Base-by-base conservation (phyloP, 2,329 filamentous ascomycete genomes). In the Ceratocystis harringtonii region DNA sequence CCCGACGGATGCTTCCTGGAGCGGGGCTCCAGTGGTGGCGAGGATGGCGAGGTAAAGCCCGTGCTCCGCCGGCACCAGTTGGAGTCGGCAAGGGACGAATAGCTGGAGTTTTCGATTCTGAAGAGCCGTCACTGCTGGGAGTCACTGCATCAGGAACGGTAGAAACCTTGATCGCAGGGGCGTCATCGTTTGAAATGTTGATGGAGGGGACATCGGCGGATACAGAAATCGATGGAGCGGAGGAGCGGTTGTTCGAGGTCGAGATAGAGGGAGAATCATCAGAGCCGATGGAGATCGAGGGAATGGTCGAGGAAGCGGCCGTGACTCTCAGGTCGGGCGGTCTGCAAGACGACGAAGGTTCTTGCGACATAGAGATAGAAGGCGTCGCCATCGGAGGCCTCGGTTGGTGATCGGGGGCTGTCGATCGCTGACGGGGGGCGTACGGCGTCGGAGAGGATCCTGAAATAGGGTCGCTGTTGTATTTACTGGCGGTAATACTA, bases 11-110 rank as follows among this genome's bases (percentile, higher is more conserved):
- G 68, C 71, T 74, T 3, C 76, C 77, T 1, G 78, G 76, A 2
- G 78, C 81, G 0, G 81, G 81, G 82, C 84, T 62, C 83, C 83
- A 85, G 69, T 85, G 83, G n/a, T 80, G 75, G 44, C 75, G 76
- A 17, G 77, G 75, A 36, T 76, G 75, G 60, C 76, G 77, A 45
- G 75, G 74, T 50, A 73, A 73, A 44, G 73, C 74, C 55, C 74
- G 66, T 3, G 57, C 64, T 17, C 63, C 50, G 5, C 63, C 63
- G n/a, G 15, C 8, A 15, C 60, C 72, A 19, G 74, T 74, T 3
- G 81, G 81, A 1, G 75, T 76, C 0, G 82, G 82, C 1, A 84
- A 74, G 5, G 81, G 77, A 63, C 79, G 73, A 62, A 57, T 41
- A 15, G 48, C 30, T 75, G 70, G 66, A 74, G 70, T 68, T 72